Conservation (phyloP, 202 grass and related monocot species). For the Alloteropsis angusta region DNA sequence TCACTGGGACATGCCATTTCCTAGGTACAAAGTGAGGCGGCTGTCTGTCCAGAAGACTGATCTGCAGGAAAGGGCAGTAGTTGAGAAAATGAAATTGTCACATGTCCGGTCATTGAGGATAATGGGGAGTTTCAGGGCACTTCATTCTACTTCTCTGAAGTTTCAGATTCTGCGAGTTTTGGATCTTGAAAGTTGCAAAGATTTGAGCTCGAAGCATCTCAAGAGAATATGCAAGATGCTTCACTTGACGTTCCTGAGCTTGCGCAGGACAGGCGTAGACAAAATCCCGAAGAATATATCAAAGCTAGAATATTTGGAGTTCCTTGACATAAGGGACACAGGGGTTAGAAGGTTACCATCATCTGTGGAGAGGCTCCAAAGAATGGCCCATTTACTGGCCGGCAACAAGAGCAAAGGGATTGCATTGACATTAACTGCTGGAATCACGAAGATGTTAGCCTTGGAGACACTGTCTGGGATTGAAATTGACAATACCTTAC, state of each 20-base stretch:
- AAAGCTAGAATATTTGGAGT: neutral
- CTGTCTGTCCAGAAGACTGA: constrained; percentile 7
- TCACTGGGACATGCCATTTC: constrained; percentile 9
- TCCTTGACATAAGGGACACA: constrained; percentile 30
- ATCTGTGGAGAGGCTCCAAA: neutral
- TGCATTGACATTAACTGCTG: neutral
- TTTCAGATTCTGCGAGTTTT: constrained; percentile 15
- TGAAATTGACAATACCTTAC: no score
- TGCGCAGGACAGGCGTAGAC: neutral
- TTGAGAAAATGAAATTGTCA: constrained; percentile 12
- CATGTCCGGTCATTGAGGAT: constrained; percentile 18
- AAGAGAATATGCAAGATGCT: constrained; percentile 18
- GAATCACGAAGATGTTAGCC: constrained; percentile 18
- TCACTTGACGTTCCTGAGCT: constrained; percentile 23
- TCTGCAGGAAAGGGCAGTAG: neutral
- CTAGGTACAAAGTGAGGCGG: constrained; percentile 13
- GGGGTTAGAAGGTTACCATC: no score
- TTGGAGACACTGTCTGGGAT: no score
- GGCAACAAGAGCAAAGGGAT: neutral
- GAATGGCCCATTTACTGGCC: constrained; percentile 14
- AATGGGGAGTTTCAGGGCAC: neutral
- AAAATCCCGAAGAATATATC: neutral
- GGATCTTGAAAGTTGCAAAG: constrained; percentile 25
- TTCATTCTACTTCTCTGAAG: neutral
- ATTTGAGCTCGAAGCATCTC: neutral